phyloP scores from a whole-genome alignment of 2,329 filamentous ascomycete species.

The Diaporthe sp. region DNA sequence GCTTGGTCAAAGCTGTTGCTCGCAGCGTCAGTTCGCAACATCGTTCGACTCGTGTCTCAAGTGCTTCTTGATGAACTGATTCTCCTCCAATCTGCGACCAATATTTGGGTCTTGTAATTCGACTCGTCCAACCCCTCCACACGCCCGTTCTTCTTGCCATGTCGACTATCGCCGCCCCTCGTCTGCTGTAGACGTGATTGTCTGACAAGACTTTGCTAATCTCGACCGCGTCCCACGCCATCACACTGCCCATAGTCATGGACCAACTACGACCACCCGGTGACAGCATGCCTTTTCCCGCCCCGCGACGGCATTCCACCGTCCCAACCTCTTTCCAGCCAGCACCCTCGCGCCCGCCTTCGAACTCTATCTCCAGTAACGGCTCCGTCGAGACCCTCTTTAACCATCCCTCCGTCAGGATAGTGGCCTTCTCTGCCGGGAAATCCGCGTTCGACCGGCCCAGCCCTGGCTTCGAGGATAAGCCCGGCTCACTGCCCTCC shows the following conservation, averaged over 20 bases:
- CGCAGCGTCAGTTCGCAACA: conserved; percentile 24
- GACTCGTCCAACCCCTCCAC: conserved; percentile 1
- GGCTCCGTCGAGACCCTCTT: conserved; percentile 78
- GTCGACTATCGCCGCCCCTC: conserved; percentile 21
- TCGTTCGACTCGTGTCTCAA: conserved; percentile 42
- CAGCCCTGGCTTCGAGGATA: conserved; percentile 54
- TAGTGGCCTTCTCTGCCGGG: conserved; percentile 68
- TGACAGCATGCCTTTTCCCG: conserved; percentile 43
- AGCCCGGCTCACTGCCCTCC: conserved; percentile 79
- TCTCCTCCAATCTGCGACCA: conserved; percentile 37
- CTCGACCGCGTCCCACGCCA: not conserved
- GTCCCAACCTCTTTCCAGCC: conserved; percentile 54
- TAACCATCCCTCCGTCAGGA: conserved; percentile 79
- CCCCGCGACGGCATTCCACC: conserved; percentile 44
- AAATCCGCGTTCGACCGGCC: conserved; percentile 46
- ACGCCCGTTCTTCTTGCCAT: conserved; percentile 27
- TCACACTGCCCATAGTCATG: conserved; percentile 31
- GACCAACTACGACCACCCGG: conserved; percentile 37
- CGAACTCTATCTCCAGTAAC: conserved; percentile 46
- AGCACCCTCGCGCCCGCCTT: conserved; percentile 49
- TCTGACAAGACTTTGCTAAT: conserved; percentile 6
- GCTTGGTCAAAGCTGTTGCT: conserved; percentile 18
- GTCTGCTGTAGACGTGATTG: conserved; percentile 31
- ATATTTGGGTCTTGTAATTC: conserved; percentile 30
- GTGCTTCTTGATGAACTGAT: conserved; percentile 41